Evolutionary conservation across 129 eudicot genomes (phyloP).

Genomic region (Artemisia tridentata): DNA sequence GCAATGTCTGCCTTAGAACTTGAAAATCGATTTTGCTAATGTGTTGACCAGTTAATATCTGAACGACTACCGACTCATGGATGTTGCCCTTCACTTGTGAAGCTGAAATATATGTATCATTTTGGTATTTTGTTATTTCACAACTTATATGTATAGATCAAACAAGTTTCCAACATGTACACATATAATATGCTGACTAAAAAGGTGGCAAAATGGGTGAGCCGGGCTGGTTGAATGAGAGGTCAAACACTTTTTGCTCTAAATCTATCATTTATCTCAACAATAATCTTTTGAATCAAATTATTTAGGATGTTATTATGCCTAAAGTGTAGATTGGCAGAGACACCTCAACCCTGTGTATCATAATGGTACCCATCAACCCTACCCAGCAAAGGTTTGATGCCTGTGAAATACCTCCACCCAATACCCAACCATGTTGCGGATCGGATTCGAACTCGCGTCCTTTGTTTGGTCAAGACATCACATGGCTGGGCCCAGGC

Average conservation of each 20-base stretch:
- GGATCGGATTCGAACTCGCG: too few relatives aligned
- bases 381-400: too few relatives aligned
- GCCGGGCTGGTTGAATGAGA: not conserved
- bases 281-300: too few relatives aligned
- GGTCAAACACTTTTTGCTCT: not conserved
- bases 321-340: too few relatives aligned
- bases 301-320: too few relatives aligned
- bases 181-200: not conserved
- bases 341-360: too few relatives aligned
- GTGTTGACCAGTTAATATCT: conserved; percentile 10
- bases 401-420: too few relatives aligned
- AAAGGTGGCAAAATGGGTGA: not conserved
- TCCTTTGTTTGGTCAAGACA: too few relatives aligned
- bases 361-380: too few relatives aligned
- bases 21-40: conserved; percentile 8
- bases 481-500: too few relatives aligned
- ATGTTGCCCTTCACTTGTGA: conserved; percentile 11
- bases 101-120: not conserved
- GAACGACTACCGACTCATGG: not conserved
- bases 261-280: too few relatives aligned
- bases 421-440: too few relatives aligned
- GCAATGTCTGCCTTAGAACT: conserved; percentile 1
- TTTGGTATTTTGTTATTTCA: not conserved
- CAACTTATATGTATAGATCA: not conserved
- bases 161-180: not conserved